phyloP scores from a whole-genome alignment of 129 eudicot genomes.

The Chrysanthemum seticuspe region DNA sequence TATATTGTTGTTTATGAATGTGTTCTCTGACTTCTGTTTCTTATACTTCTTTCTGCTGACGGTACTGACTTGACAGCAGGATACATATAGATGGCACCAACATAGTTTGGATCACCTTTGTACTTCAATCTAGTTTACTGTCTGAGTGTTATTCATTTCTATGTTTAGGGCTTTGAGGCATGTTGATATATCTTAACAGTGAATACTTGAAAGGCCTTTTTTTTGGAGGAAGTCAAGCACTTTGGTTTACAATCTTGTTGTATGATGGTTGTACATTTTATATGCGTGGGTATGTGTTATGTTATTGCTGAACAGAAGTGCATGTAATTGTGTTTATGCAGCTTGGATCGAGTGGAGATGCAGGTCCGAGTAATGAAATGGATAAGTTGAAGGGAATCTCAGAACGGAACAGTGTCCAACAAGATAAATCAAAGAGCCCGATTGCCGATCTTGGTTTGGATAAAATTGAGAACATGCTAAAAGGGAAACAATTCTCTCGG shows the following conservation, averaged over 20 bases:
- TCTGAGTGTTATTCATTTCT: neutral
- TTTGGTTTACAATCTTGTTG: neutral
- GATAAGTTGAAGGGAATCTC: slow-evolving; percentile 31
- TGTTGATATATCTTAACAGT: slow-evolving; percentile 21
- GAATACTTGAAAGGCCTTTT: slow-evolving; percentile 6
- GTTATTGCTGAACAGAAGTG: neutral
- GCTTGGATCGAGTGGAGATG: slow-evolving; percentile 43
- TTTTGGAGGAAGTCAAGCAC: neutral
- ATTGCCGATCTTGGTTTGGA: slow-evolving; percentile 40
- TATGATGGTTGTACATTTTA: slow-evolving; percentile 6
- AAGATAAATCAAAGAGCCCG: slow-evolving; percentile 25
- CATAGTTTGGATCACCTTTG: too few species aligned
- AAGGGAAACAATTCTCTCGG: slow-evolving; percentile 78
- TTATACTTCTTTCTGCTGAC: too few species aligned
- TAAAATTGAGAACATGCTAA: slow-evolving; percentile 69
- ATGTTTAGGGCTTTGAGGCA: neutral
- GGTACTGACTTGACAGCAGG: too few species aligned
- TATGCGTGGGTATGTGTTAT: neutral
- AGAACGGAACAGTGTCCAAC: slow-evolving; percentile 26
- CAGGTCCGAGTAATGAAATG: slow-evolving; percentile 43
- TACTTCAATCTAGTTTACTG: neutral
- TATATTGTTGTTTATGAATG: too few species aligned
- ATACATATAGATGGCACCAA: too few species aligned
- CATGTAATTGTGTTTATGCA: slow-evolving; percentile 39
- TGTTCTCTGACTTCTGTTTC: too few species aligned